Base-by-base conservation (phyloP, 768 basidiomycete genomes). In the Coprinopsis sp. region DNA sequence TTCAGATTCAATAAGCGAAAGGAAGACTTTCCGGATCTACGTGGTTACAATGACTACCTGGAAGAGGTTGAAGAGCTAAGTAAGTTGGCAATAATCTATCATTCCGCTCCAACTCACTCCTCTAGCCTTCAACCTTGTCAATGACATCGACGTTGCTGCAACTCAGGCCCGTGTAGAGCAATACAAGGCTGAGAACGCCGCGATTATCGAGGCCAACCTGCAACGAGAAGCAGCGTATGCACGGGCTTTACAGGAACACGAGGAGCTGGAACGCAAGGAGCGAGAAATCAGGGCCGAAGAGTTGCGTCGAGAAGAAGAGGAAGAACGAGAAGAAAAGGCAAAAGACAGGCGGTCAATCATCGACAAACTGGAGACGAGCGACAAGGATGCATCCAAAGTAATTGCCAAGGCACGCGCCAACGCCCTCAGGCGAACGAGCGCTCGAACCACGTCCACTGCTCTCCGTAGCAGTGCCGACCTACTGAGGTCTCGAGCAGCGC, bases 51-150 rank as follows among this genome's bases (percentile, higher is more conserved):
- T 57, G 88, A 98, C 61, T 98, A 98, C 61, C 77, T 99, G 10
- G 93, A 99, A 64, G 82, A 91, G 62, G 92, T 94, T 2, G 95
- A 99, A 66, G 91, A 96, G 57, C 85, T 97, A 54, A 71, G 76
- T 71, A 33, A 41, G 65, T 55, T 11, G 30, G 30, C 13, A 10
- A 8, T 14, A 21, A 24, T 14, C 34, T 51, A 16, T 50, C 37
- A 16, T 45, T 39, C 51, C 18, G 19, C 14, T 44, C 27, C 33
- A 44, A 50, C 33, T 7, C 16, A n/a, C n/a, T 21, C 37, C 28
- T 16, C 23, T 42, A 94, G 94, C 91, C 4, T 97, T 95, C 72
- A 97, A 98, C 63, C 82, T 98, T 27, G 92, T 97, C 46, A 85
- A 96, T 53, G 87, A 91, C 23, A 77, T 94, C 36, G 84, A 96